Percentiles rank a stretch among this genome's conserved stretches.
phyloP scores from a whole-genome alignment of 108 stramenopile genomes.

The Stephanodiscus minutulus region DNA sequence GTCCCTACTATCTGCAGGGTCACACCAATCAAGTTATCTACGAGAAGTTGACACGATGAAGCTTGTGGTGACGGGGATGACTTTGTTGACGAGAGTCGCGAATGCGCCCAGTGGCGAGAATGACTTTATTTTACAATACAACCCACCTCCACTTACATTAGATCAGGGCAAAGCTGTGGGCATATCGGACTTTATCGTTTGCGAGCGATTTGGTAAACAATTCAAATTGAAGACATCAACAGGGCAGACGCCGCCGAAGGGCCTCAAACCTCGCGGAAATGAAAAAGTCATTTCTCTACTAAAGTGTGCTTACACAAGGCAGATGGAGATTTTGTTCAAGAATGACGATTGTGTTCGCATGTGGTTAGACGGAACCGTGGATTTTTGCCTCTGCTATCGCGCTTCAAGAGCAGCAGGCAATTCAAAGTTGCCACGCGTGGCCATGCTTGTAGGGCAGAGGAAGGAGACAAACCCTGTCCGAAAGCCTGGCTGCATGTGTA shows the following conservation, averaged over 20 bases:
- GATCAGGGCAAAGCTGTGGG: background rate
- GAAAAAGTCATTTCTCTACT: slow-evolving; percentile 9
- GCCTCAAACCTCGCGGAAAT: background rate
- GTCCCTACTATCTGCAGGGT: background rate
- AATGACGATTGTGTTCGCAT: slow-evolving; percentile 16
- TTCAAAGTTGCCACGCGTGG: slow-evolving; percentile 6
- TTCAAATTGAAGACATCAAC: background rate
- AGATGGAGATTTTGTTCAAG: slow-evolving; percentile 10
- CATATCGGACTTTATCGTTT: slow-evolving; percentile 1
- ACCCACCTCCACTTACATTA: slow-evolving; percentile 1
- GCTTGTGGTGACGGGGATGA: slow-evolving; percentile 15
- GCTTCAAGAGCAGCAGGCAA: background rate
- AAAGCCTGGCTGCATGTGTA: background rate
- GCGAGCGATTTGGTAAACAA: slow-evolving; percentile 8
- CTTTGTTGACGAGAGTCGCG: slow-evolving; percentile 11
- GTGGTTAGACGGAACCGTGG: slow-evolving; percentile 15
- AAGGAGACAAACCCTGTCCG: background rate
- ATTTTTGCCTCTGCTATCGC: slow-evolving; percentile 23
- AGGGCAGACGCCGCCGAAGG: slow-evolving; percentile 4
- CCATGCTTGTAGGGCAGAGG: slow-evolving; percentile 6
- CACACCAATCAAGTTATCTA: slow-evolving; percentile 1
- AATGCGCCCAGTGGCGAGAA: slow-evolving; percentile 11
- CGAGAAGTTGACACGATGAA: slow-evolving; percentile 5
- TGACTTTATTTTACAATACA: slow-evolving; percentile 19
- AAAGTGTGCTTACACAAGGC: background rate